Evolutionary conservation across 2,329 filamentous ascomycete genomes (phyloP).

Genomic region (Aureobasidium mangrovei): DNA sequence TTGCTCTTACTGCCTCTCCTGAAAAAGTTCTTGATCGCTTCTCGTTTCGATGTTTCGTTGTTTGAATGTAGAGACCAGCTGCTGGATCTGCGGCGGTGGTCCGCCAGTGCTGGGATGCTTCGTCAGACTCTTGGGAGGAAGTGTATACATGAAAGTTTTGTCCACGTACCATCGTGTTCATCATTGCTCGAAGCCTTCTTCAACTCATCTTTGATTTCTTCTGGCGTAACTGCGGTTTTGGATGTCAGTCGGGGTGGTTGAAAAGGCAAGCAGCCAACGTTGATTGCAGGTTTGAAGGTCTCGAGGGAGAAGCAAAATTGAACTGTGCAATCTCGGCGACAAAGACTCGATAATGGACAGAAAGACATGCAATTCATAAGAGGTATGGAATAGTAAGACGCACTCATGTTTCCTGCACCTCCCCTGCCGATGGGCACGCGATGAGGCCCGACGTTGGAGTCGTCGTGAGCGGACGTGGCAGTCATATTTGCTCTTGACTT

Average conservation of each 20-base stretch:
- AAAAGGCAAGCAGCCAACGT: neutral
- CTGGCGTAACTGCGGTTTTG: neutral
- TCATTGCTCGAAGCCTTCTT: neutral
- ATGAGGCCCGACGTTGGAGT: neutral
- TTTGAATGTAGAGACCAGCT: neutral
- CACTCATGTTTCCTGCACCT: constrained; percentile 3
- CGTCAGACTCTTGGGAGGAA: neutral
- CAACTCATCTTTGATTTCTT: constrained; percentile 9
- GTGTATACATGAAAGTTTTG: neutral
- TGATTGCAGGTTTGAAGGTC: neutral
- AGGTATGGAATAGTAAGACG: neutral
- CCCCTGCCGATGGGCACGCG: neutral
- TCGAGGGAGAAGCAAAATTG: neutral
- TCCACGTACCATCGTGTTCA: neutral
- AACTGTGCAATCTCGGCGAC: too few species aligned
- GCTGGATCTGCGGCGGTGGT: neutral
- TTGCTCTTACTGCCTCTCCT: neutral
- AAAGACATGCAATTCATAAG: neutral
- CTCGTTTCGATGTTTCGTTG: neutral
- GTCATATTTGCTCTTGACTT: neutral
- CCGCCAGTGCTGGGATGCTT: neutral
- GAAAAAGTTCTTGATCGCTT: constrained; percentile 3
- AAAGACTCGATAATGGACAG: neutral
- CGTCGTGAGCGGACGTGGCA: neutral
- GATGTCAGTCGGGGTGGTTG: neutral